phyloP scores from a whole-genome alignment of 208 protist genomes.

The Polymyxa betae region DNA sequence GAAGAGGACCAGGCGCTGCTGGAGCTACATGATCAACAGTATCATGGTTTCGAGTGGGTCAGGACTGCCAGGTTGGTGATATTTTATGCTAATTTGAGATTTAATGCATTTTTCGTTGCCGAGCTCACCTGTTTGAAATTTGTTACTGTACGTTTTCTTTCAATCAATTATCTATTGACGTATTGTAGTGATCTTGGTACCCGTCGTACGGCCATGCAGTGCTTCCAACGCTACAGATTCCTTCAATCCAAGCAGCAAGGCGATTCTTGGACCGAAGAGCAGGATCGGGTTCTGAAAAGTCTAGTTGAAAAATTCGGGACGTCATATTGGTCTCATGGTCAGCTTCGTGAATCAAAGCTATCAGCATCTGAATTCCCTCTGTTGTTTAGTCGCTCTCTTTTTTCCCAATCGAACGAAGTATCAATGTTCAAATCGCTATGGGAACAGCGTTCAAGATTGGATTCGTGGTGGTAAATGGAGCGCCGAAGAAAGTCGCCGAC shows the following conservation, averaged over 20 bases:
- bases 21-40: not conserved
- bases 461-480: slow-evolving; percentile 25
- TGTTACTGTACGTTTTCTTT: too few relatives aligned
- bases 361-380: not conserved
- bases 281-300: not conserved
- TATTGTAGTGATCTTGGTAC: not conserved
- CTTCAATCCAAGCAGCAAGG: not conserved
- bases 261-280: not conserved
- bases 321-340: not conserved
- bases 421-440: not conserved
- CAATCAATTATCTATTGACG: not conserved
- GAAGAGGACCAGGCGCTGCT: not conserved
- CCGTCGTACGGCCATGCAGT: slow-evolving; percentile 36
- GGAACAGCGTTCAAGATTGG: not conserved
- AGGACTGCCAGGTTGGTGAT: not conserved
- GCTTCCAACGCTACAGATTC: slow-evolving; percentile 20
- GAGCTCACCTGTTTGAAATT: too few relatives aligned
- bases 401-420: not conserved
- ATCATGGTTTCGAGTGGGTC: slow-evolving; percentile 14
- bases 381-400: slow-evolving; percentile 6
- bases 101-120: too few relatives aligned
- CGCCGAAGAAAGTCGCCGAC: not conserved
- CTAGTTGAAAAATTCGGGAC: not conserved
- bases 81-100: not conserved
- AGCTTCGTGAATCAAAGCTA: not conserved